Base-by-base conservation (phyloP, 2,329 filamentous ascomycete species). In the Microsporum audouinii region DNA sequence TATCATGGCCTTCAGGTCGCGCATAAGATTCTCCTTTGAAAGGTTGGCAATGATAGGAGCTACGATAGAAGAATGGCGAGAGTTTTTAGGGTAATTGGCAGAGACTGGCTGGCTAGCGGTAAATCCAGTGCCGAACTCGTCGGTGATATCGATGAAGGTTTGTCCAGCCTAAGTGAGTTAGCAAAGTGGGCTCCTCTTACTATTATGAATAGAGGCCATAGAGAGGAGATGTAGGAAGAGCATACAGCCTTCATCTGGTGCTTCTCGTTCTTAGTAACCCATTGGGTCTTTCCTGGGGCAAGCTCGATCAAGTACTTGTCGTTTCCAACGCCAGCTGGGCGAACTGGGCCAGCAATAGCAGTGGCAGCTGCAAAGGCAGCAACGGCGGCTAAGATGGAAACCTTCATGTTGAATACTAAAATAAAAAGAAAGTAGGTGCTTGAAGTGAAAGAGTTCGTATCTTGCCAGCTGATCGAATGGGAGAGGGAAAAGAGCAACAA, bases 91-190 rank as follows among this genome's bases (percentile, higher is more conserved):
- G 71, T 87, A 95, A 53, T 86, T 79, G 64, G 81, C 66, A 59
- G 65, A 65, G 67, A 67, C 67, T 68, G 71, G 61, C 72, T 72
- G 60, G 49, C 61, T 33, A 60, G 70, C 67, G 14, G 53, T 41
- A 64, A 88, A 81, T 57, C 88, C 81, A 58, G 80, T 78, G 61
- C 85, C 83, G 49, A 66, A 68, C 60, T 76, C 74, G 41, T 89
- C 82, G 63, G 94, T 96, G 70, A 97, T 91, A 76, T 97, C 92
- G 82, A 97, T 95, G 80, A 97, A 97, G 70, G 86, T 88, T 67
- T 58, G 33, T 31, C 36, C 57, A 41, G 34, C 29, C 36, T 47
- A 45, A 5, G 10, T 14, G 29, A 2, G 23, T 23, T 38, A 29
- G 14, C 41, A 41, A 17, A 33, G 2, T 17, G 17, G 39, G 5